phyloP scores from a whole-genome alignment of 1,284 basidiomycete genomes.

The Butyriboletus regius region DNA sequence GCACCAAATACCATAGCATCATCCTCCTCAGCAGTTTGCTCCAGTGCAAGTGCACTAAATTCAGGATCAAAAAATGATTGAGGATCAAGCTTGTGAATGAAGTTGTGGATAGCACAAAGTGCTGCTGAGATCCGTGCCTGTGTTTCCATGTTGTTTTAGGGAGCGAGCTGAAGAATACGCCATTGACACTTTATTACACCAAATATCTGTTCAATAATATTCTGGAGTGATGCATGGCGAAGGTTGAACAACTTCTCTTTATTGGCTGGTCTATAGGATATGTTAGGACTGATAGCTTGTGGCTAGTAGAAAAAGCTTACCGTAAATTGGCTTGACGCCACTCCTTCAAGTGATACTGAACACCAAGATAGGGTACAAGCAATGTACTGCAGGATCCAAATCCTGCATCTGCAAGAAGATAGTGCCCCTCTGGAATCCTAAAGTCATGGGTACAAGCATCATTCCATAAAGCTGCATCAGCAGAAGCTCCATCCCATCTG shows the following conservation, averaged over 20 bases:
- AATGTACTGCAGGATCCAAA: neutral
- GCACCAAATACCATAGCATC: too few relatives aligned
- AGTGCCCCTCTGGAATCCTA: neutral
- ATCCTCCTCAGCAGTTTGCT: too few relatives aligned
- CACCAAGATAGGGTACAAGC: neutral
- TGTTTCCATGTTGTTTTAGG: constrained; percentile 26
- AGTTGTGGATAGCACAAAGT: constrained; percentile 35
- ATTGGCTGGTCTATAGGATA: constrained; percentile 5
- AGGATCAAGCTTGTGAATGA: constrained; percentile 19
- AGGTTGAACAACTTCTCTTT: constrained; percentile 37
- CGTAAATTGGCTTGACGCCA: neutral
- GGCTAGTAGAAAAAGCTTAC: neutral
- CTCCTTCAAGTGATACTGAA: constrained; percentile 6
- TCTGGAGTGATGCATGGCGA: constrained; percentile 32
- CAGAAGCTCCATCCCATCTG: constrained; percentile 4
- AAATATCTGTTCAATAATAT: constrained; percentile 41
- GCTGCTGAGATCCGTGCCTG: constrained; percentile 31
- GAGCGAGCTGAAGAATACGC: constrained; percentile 21
- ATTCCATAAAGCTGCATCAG: constrained; percentile 11
- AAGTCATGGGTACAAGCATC: constrained; percentile 2
- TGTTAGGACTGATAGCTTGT: neutral
- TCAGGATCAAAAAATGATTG: too few relatives aligned
- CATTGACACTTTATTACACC: constrained; percentile 37
- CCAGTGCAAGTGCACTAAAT: too few relatives aligned
- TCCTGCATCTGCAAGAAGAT: constrained; percentile 12